Evolutionary conservation across 1,284 basidiomycete genomes (phyloP).

Genomic region (Wolfiporia cocos): DNA sequence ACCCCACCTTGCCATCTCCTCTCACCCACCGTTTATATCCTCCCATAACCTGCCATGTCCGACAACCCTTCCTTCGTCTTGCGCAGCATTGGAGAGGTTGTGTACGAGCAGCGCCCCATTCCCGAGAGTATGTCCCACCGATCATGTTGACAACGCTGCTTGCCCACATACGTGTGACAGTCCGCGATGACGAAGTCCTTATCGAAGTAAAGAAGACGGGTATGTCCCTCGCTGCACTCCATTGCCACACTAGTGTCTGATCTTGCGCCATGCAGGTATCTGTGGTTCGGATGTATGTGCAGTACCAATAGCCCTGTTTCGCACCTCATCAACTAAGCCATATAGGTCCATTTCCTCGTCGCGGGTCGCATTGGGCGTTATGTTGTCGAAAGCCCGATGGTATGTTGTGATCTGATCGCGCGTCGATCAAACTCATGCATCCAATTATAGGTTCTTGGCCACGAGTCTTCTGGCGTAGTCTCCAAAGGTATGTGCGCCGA

Average conservation of each 20-base stretch:
- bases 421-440: too few species aligned
- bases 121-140: slow-evolving; percentile 51
- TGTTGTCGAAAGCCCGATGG: slow-evolving; percentile 76
- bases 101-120: slow-evolving; percentile 74
- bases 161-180: slow-evolving; percentile 29
- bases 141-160: slow-evolving; percentile 2
- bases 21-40: slow-evolving; percentile 8
- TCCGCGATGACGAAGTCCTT: slow-evolving; percentile 76
- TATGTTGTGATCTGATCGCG: slow-evolving; percentile 9
- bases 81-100: slow-evolving; percentile 63
- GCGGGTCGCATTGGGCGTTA: slow-evolving; percentile 78
- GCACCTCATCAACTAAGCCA: slow-evolving; percentile 6
- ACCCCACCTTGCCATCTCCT: slow-evolving; percentile 6
- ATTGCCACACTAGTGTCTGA: too few species aligned
- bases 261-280: slow-evolving; percentile 55
- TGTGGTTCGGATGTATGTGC: slow-evolving; percentile 79
- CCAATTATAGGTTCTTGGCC: slow-evolving; percentile 47
- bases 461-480: slow-evolving; percentile 57
- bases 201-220: slow-evolving; percentile 91
- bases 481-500: slow-evolving; percentile 42
- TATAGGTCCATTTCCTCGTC: slow-evolving; percentile 69
- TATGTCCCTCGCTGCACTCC: slow-evolving; percentile 29
- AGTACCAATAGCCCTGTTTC: slow-evolving; percentile 7
- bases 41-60: too few species aligned
- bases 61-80: slow-evolving; percentile 82